phyloP scores from a whole-genome alignment of 2,329 filamentous ascomycete genomes.

The Clonostachys chloroleuca region DNA sequence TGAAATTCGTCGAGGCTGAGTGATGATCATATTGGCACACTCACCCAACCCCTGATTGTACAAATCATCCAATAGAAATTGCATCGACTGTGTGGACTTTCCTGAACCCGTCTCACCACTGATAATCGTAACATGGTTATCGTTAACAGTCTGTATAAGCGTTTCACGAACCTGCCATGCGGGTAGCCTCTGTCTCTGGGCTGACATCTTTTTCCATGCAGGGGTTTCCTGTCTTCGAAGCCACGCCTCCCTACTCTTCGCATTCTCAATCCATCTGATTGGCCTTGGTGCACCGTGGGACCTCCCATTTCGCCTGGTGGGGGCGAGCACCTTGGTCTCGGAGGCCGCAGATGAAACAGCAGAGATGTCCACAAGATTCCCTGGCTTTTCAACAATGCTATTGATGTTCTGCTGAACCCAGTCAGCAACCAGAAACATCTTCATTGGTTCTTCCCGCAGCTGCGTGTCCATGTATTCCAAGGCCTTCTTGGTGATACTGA shows the following conservation, averaged over 20 bases:
- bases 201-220: conserved; percentile 70
- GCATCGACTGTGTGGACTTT: conserved; percentile 94
- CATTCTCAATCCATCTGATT: conserved; percentile 60
- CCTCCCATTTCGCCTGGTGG: conserved; percentile 13
- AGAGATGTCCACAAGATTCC: conserved; percentile 78
- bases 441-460: conserved; percentile 80
- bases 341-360: conserved; percentile 67
- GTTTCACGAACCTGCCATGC: conserved; percentile 80
- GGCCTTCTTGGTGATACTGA: conserved; percentile 79
- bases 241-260: conserved; percentile 64
- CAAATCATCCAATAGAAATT: conserved; percentile 91
- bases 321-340: conserved; percentile 35
- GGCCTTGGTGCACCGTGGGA: conserved; percentile 45
- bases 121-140: conserved; percentile 89
- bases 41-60: conserved; percentile 72
- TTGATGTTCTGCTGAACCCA: conserved; percentile 87
- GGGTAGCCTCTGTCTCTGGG: conserved; percentile 68
- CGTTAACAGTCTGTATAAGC: conserved; percentile 71
- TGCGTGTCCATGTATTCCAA: conserved; percentile 66
- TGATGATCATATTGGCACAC: conserved; percentile 87
- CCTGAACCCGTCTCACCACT: conserved; percentile 95
- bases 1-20: conserved; percentile 90
- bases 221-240: conserved; percentile 58
- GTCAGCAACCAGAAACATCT: conserved; percentile 81
- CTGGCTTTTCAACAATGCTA: conserved; percentile 78